Percentiles rank a stretch among this genome's conserved stretches.
These are phyloP conservation scores for Trypanosoma conorhini DNA, from an alignment of 208 protist species.

Conservation along the genomic window DNA sequence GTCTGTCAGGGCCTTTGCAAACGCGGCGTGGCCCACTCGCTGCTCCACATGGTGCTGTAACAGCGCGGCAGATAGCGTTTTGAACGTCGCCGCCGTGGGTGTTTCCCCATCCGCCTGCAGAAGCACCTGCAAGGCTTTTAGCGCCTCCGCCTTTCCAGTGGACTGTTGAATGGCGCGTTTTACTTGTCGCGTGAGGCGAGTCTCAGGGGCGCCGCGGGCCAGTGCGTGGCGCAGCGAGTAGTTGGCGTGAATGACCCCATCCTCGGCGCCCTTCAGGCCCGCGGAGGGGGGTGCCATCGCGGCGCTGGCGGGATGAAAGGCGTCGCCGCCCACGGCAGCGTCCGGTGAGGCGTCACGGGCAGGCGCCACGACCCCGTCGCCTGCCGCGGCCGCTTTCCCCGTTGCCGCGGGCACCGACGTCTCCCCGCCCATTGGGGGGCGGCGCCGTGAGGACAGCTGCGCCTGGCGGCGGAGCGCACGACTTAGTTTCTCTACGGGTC, in stretches of 20 bases:
- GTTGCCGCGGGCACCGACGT: not conserved
- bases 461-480: constrained; percentile 42
- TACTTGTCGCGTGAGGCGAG: constrained; percentile 31
- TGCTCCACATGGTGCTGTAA: constrained; percentile 46
- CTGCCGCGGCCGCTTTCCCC: not conserved
- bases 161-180: constrained; percentile 29
- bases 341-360: not conserved
- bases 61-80: constrained; percentile 36
- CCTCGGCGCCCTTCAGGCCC: not conserved
- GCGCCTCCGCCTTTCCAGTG: constrained; percentile 37
- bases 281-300: not conserved
- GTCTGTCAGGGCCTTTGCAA: constrained; percentile 47
- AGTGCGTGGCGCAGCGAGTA: constrained; percentile 20
- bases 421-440: not conserved
- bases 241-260: constrained; percentile 21
- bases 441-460: constrained; percentile 27
- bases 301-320: not conserved
- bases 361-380: not conserved
- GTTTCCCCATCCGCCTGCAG: constrained; percentile 30
- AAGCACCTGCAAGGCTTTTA: constrained; percentile 50
- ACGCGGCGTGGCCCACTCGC: constrained; percentile 40
- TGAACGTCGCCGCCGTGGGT: constrained; percentile 31
- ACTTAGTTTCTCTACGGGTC: constrained; percentile 29
- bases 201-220: constrained; percentile 21
- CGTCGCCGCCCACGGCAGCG: not conserved